Conservation (phyloP, 169 alveolate species). For the Plasmodium coatneyi region DNA sequence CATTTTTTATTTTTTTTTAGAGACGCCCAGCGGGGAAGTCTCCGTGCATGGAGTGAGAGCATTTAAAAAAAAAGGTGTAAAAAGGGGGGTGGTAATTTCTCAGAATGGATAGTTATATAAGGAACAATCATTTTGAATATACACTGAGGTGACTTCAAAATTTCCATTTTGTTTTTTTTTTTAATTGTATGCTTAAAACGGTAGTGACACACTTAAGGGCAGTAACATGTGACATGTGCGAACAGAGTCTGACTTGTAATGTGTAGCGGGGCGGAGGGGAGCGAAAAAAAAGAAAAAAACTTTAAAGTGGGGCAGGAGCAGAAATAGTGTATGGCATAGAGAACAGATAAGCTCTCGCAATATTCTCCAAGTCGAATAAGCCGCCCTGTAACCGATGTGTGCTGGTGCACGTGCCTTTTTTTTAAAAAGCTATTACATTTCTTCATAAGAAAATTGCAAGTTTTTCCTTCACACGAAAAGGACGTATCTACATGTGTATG, state of each 20-base stretch:
- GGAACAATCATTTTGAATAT: neutral
- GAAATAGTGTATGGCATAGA: neutral
- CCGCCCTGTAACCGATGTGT: neutral
- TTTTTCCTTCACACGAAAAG: neutral
- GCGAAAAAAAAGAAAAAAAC: neutral
- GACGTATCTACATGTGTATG: neutral
- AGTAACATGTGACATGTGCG: neutral
- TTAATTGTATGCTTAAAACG: neutral
- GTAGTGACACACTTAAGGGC: neutral
- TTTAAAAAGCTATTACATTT: neutral
- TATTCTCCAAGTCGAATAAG: neutral
- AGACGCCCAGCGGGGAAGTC: neutral
- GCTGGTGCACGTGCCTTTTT: neutral
- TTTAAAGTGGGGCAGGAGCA: neutral
- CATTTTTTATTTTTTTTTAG: neutral
- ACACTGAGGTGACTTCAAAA: neutral
- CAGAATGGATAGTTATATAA: neutral
- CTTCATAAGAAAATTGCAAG: neutral
- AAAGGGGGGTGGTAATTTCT: neutral
- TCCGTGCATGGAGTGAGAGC: neutral
- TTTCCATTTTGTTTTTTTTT: neutral
- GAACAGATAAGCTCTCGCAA: neutral
- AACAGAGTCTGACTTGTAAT: neutral
- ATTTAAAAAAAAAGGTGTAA: neutral
- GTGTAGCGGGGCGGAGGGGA: neutral